A percentile compares a stretch with the other conserved stretches of the same genome.
These are phyloP conservation scores for Skeletonema grethae DNA, from an alignment of 108 stramenopile species.

Conservation along the genomic window DNA sequence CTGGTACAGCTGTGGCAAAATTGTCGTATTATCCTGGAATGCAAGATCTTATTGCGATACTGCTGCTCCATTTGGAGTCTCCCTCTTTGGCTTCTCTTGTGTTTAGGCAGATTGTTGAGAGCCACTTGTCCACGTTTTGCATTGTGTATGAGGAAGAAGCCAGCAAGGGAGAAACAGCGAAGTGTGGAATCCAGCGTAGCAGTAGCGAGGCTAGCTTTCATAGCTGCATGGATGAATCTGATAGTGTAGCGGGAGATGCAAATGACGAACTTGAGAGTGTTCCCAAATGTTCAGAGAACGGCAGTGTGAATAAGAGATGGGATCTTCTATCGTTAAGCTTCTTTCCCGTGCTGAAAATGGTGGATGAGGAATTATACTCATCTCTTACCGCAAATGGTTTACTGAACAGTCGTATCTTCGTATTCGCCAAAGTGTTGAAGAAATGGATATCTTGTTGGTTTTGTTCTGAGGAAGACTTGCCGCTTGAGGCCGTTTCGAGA, in stretches of 20 bases:
- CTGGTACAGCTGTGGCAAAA: not conserved
- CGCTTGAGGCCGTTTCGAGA: slow-evolving; percentile 18
- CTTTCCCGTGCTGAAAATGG: slow-evolving; percentile 19
- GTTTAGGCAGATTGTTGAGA: not conserved
- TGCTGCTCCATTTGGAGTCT: slow-evolving; percentile 28
- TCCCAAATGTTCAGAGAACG: not conserved
- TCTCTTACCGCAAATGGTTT: slow-evolving; percentile 8
- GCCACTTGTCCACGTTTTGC: slow-evolving; percentile 1
- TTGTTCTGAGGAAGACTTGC: slow-evolving; percentile 16
- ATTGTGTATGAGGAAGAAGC: not conserved
- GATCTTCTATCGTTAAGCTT: slow-evolving; percentile 16
- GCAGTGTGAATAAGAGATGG: not conserved
- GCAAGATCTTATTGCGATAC: slow-evolving; percentile 30
- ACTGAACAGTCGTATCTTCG: not conserved
- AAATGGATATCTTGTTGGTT: slow-evolving; percentile 38
- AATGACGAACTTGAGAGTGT: not conserved
- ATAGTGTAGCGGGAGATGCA: not conserved
- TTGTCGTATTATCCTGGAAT: slow-evolving; percentile 10
- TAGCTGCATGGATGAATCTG: slow-evolving; percentile 13
- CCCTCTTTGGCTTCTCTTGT: slow-evolving; percentile 19
- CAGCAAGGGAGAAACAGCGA: not conserved
- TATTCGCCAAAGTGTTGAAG: slow-evolving; percentile 19
- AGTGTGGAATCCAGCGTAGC: not conserved
- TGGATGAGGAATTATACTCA: slow-evolving; percentile 24
- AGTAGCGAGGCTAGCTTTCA: not conserved